Percentiles rank a stretch among this genome's conserved stretches.
Evolutionary conservation across 108 stramenopile species (phyloP).

Genomic region (Skeletonema grethae): DNA sequence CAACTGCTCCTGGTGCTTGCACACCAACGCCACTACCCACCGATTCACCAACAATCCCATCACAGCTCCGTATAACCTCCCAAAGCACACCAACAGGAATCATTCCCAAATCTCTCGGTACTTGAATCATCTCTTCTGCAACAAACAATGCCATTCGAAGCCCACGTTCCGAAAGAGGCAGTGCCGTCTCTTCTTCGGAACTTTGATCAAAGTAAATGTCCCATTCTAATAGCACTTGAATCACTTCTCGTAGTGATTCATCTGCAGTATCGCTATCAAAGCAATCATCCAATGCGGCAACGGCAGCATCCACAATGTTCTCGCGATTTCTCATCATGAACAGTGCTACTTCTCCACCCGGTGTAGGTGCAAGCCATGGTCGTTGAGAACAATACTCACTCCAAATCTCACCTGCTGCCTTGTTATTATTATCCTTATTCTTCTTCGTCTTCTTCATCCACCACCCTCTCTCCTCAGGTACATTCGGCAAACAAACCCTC

Average conservation of each 20-base stretch:
- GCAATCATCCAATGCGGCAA: not conserved
- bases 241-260: conserved; percentile 39
- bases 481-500: conserved; percentile 6
- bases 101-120: conserved; percentile 43
- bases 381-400: conserved; percentile 34
- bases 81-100: conserved; percentile 25
- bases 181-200: conserved; percentile 4
- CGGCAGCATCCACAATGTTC: conserved; percentile 37
- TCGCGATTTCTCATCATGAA: conserved; percentile 49
- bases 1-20: too few relatives aligned
- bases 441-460: conserved; percentile 31
- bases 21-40: not conserved
- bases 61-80: conserved; percentile 13
- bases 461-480: conserved; percentile 41
- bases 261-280: conserved; percentile 14
- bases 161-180: conserved; percentile 10
- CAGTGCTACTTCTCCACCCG: conserved; percentile 46
- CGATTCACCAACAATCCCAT: not conserved
- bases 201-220: conserved; percentile 6
- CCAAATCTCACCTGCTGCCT: conserved; percentile 32
- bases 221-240: conserved; percentile 3
- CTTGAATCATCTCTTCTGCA: conserved; percentile 18
- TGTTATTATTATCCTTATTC: too few relatives aligned
- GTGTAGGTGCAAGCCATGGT: conserved; percentile 37
- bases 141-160: conserved; percentile 10